Conservation (phyloP, 2,329 filamentous ascomycete species). For the Microsporum audouinii region DNA sequence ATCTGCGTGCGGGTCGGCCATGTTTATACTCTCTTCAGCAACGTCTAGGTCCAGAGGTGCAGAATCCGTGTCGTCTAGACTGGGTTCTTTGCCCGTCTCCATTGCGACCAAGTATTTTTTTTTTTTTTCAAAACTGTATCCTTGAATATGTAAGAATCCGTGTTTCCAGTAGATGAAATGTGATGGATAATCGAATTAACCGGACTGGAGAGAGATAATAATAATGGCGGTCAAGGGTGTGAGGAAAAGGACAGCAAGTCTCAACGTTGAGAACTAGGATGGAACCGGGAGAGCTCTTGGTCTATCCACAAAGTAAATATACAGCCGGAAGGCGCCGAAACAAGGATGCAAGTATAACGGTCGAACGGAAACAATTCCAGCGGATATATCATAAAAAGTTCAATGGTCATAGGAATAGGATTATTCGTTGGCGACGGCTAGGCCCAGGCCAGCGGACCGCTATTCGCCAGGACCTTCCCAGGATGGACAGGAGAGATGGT, state of each 20-base stretch:
- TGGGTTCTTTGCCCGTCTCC: background rate
- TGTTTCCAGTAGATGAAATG: background rate
- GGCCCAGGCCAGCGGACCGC: background rate
- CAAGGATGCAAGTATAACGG: background rate
- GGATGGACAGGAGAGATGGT: background rate
- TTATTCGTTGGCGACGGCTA: background rate
- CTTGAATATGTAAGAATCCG: background rate
- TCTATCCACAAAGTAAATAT: background rate
- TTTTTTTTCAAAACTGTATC: background rate
- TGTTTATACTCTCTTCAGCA: conserved; percentile 2
- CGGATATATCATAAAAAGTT: conserved; percentile 1
- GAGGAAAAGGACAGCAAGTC: background rate
- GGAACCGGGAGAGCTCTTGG: conserved; percentile 2
- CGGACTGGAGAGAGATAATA: background rate
- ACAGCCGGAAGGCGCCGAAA: conserved; percentile 2
- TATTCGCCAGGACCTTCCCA: background rate
- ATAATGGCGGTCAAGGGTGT: background rate
- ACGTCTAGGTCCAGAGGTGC: background rate
- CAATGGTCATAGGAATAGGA: background rate
- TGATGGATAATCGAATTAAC: conserved; percentile 1
- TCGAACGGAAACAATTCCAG: conserved; percentile 1
- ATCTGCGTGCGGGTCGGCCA: conserved; percentile 4
- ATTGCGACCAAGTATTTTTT: background rate
- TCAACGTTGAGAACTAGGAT: background rate
- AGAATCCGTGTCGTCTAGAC: background rate